A percentile compares a stretch with the other conserved stretches of the same genome.
Evolutionary conservation across 83 land plant genomes (phyloP).

Genomic region (Diphasiastrum complanatum): DNA sequence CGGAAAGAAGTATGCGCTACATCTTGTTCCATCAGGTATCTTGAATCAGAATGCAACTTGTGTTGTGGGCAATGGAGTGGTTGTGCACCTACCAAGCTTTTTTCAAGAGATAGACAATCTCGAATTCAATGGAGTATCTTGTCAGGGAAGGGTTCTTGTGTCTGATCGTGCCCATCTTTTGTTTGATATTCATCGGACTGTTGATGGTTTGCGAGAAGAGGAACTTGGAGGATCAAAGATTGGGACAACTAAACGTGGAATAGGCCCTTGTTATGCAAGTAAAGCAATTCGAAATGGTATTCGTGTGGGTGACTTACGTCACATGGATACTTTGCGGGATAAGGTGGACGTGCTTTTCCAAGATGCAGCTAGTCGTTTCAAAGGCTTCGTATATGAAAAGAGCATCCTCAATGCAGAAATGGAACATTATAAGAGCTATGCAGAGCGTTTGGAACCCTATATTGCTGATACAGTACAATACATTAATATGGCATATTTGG

Average conservation of each 20-base stretch:
- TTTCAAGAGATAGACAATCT: constrained; percentile 69
- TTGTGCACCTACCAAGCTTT: constrained; percentile 65
- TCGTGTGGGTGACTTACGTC: constrained; percentile 72
- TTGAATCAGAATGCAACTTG: constrained; percentile 71
- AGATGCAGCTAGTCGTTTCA: constrained; percentile 85
- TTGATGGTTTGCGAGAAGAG: constrained; percentile 81
- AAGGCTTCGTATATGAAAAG: constrained; percentile 51
- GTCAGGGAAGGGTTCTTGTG: constrained; percentile 60
- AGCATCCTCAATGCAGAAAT: constrained; percentile 47
- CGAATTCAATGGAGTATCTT: constrained; percentile 56
- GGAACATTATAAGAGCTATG: constrained; percentile 53
- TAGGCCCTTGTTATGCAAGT: constrained; percentile 89
- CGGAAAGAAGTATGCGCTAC: constrained; percentile 90
- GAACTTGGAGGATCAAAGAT: constrained; percentile 80
- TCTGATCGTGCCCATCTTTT: constrained; percentile 92
- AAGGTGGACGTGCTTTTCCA: constrained; percentile 65
- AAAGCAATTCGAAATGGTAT: constrained; percentile 82
- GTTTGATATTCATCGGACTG: constrained; percentile 81
- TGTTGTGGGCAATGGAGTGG: constrained; percentile 85
- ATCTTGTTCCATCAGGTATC: constrained; percentile 92
- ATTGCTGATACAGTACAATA: constrained; percentile 78
- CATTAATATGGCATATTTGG: constrained; percentile 46
- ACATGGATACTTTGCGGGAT: constrained; percentile 69
- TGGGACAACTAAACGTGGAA: constrained; percentile 89
- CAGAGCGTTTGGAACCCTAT: constrained; percentile 65